These are phyloP conservation scores for Saccharomyces kudriavzevii DNA, from an alignment of 805 yeast genomes.

Conservation along the genomic window DNA sequence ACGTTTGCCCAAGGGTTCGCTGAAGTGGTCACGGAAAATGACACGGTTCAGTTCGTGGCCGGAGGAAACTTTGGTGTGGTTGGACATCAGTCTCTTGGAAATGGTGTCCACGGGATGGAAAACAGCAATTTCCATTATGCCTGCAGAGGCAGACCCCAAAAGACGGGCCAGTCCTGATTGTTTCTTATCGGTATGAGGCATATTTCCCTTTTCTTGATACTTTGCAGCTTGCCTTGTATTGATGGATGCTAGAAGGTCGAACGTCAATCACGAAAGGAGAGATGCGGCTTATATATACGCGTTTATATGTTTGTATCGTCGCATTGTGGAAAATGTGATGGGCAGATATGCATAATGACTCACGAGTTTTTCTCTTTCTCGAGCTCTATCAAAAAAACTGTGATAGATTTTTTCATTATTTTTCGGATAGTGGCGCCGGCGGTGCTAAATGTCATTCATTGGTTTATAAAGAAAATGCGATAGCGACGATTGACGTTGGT, in stretches of 20 bases:
- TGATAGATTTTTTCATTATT: not conserved
- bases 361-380: not conserved
- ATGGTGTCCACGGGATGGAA: constrained; percentile 99
- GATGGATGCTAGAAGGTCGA: not conserved
- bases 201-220: not conserved
- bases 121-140: constrained; percentile 90
- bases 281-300: not conserved
- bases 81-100: constrained; percentile 89
- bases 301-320: not conserved
- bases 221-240: not conserved
- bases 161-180: constrained; percentile 83
- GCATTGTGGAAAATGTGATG: not conserved
- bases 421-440: not conserved
- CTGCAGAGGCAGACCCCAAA: constrained; percentile 95
- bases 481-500: not conserved
- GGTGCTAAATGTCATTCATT: not conserved
- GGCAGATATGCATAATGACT: not conserved
- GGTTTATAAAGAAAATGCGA: not conserved
- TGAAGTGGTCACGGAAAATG: constrained; percentile 75
- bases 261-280: not conserved
- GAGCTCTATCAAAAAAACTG: not conserved
- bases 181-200: constrained; percentile 53
- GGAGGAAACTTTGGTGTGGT: constrained; percentile 59
- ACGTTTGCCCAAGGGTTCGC: constrained; percentile 61
- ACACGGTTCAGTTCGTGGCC: constrained; percentile 69